Evolutionary conservation across 768 basidiomycete genomes (phyloP), one percentile per base, ranked within the genome.

Genomic region (Amyloporia xantha): DNA sequence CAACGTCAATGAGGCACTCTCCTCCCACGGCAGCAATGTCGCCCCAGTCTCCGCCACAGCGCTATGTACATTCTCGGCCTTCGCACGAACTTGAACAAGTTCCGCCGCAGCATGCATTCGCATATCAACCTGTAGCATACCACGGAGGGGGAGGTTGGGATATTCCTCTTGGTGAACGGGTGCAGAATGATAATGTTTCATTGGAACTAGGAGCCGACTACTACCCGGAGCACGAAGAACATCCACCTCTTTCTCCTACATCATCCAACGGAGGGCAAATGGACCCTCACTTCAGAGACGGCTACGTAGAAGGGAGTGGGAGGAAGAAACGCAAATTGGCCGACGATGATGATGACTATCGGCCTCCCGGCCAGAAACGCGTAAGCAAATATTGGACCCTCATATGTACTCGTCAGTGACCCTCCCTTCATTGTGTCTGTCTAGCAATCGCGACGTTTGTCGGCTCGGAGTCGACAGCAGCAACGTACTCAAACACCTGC

Each of bases 291-390:
- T 47, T 38, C 26, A 47, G 41, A n/a, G 56, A 54, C 9, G 55
- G 53, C 12, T 51, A 51, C 26, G 37, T 50, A 0, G 62, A 63
- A 28, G 48, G 33, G 11, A 58, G 55, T 35, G 59, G 61, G 5
- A 55, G 62, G 30, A 75, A 70, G 64, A 83, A 80, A 69, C 72
- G 78, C 46, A 74, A 77, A 52, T 60, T 63, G 26, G 61, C 59
- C 17, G 71, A 76, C 41, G 74, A 77, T 41, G 82, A 85, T 56
- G 67, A 71, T 4, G 79, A 81, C 57, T 78, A 81, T 60, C 71
- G 72, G 21, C 72, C 78, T 54, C 74, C 69, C 1, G 61, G 66
- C 37, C 58, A 73, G 54, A 71, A 73, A 68, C 81, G 82, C 59
- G 84, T 86, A 68, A 63, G 83, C 74, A n/a, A n/a, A n/a, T n/a